These are phyloP conservation scores for Moricandia arvensis DNA, from an alignment of 345 rosid species.

Conservation along the genomic window DNA sequence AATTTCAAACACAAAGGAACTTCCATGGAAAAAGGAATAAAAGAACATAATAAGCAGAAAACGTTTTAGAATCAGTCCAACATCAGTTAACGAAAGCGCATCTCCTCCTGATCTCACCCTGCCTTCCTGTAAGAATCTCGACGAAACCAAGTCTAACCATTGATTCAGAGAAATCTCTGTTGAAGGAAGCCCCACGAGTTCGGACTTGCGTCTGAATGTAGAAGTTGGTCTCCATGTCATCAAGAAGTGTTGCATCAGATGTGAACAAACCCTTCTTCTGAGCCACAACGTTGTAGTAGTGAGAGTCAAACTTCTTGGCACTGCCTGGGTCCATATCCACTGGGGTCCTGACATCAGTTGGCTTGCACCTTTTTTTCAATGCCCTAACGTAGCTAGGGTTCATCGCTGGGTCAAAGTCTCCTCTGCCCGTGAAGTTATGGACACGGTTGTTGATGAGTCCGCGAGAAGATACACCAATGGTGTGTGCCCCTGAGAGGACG, in stretches of 20 bases:
- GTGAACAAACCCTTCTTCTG: too few relatives aligned
- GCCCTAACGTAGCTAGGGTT: constrained; percentile 6
- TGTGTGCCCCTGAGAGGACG: constrained; percentile 28
- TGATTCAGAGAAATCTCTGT: too few relatives aligned
- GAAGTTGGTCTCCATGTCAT: too few relatives aligned
- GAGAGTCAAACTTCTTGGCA: background rate
- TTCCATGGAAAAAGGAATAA: background rate
- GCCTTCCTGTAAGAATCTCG: background rate
- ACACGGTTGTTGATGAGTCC: background rate
- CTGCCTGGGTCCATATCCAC: constrained; percentile 6
- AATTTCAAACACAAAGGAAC: background rate
- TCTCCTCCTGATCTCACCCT: constrained; percentile 1
- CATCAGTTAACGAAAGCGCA: background rate
- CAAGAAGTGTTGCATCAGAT: too few relatives aligned
- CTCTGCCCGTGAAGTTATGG: constrained; percentile 5
- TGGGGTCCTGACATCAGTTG: background rate
- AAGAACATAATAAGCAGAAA: background rate
- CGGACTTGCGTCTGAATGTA: too few relatives aligned
- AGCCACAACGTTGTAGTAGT: background rate
- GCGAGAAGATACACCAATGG: background rate
- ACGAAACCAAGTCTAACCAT: background rate
- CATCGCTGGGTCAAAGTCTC: constrained; percentile 3
- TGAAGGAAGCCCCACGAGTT: too few relatives aligned
- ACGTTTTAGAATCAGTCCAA: background rate
- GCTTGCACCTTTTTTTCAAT: background rate